Conservation (phyloP, 2,329 filamentous ascomycete species). For the Xylariales sp. region DNA sequence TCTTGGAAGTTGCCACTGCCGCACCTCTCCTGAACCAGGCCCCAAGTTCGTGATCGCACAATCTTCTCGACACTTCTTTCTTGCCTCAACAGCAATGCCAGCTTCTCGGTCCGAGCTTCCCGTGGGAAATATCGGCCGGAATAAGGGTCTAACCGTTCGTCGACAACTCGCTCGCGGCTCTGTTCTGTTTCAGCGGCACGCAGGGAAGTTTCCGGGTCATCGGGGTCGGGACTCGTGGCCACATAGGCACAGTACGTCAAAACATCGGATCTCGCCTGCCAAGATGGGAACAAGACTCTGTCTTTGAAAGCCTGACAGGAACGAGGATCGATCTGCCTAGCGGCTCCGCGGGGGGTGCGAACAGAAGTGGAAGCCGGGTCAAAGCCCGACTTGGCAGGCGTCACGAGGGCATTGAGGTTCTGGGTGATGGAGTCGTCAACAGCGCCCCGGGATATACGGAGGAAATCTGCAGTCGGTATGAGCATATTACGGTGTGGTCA, state of each 20-base stretch:
- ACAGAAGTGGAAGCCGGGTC: slow-evolving; percentile 81
- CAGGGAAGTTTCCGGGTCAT: slow-evolving; percentile 81
- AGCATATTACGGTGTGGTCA: slow-evolving; percentile 33
- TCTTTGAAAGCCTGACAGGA: slow-evolving; percentile 81
- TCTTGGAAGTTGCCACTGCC: slow-evolving; percentile 62
- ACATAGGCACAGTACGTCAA: slow-evolving; percentile 90
- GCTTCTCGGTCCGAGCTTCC: slow-evolving; percentile 82
- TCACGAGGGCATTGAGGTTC: slow-evolving; percentile 89
- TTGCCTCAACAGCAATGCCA: slow-evolving; percentile 79
- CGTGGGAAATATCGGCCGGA: slow-evolving; percentile 82
- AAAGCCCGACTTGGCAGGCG: slow-evolving; percentile 77
- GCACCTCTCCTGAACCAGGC: slow-evolving; percentile 80
- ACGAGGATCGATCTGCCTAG: slow-evolving; percentile 66
- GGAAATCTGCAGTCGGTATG: slow-evolving; percentile 74
- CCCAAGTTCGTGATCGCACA: slow-evolving; percentile 85
- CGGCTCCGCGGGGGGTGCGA: slow-evolving; percentile 63
- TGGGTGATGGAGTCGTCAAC: slow-evolving; percentile 95
- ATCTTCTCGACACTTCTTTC: slow-evolving; percentile 83
- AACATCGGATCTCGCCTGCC: slow-evolving; percentile 85
- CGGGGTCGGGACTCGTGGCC: slow-evolving; percentile 85
- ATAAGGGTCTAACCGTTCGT: slow-evolving; percentile 94
- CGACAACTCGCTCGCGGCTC: slow-evolving; percentile 78
- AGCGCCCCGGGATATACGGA: slow-evolving; percentile 83
- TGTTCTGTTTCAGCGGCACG: slow-evolving; percentile 76
- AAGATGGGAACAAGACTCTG: slow-evolving; percentile 84